Conservation (phyloP, 257 asterid genomes). For the Cordia subcordata region DNA sequence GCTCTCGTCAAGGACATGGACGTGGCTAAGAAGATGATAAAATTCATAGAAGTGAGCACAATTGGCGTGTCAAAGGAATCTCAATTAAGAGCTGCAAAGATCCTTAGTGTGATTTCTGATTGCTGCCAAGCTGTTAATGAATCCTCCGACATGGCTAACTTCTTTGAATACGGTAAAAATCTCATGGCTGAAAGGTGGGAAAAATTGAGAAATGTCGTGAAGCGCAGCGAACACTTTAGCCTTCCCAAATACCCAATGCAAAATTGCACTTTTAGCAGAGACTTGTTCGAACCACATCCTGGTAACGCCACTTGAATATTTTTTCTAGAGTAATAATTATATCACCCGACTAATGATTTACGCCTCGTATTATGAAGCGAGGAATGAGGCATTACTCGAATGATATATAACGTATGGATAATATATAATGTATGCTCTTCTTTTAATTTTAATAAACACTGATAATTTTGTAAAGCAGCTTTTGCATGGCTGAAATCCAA, state of each 20-base stretch:
- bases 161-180: constrained; percentile 41
- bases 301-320: constrained; percentile 27
- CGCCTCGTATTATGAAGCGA: constrained; percentile 32
- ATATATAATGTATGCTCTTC: too few species aligned
- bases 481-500: constrained; percentile 85
- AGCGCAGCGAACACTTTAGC: constrained; percentile 23
- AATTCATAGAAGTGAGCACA: constrained; percentile 64
- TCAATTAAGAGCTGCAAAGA: constrained; percentile 68
- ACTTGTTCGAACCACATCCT: constrained; percentile 42
- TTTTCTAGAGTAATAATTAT: too few species aligned
- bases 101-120: constrained; percentile 43
- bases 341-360: too few species aligned
- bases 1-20: constrained; percentile 64
- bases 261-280: constrained; percentile 45
- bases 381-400: constrained; percentile 50
- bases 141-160: constrained; percentile 31
- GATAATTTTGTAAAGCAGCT: constrained; percentile 27
- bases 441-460: neutral
- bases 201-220: constrained; percentile 31
- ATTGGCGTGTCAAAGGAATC: constrained; percentile 90
- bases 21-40: constrained; percentile 64
- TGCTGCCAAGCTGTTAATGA: constrained; percentile 30
- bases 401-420: too few species aligned
- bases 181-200: constrained; percentile 62
- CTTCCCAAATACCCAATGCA: constrained; percentile 43